Evolutionary conservation across 2,329 filamentous ascomycete species (phyloP).

Genomic region (Ascochyta fabae): DNA sequence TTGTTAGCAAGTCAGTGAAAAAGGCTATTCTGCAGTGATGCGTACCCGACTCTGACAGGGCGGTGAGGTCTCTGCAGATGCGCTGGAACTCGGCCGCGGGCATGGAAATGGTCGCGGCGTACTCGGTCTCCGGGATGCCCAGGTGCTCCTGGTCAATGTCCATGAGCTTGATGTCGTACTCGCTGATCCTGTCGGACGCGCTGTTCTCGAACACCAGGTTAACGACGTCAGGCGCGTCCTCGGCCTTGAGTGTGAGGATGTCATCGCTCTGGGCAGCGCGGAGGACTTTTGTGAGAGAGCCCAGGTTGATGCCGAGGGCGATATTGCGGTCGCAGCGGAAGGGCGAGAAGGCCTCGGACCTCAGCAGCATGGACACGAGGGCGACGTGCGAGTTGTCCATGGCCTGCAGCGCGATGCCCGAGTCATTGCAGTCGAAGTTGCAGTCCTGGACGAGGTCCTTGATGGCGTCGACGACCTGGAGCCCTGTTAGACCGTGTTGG

Average conservation of each 20-base stretch:
- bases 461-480: slow-evolving; percentile 94
- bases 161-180: slow-evolving; percentile 99
- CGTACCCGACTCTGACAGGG: slow-evolving; percentile 94
- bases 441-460: slow-evolving; percentile 99
- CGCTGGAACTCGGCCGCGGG: slow-evolving; percentile 89
- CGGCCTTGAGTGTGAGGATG: slow-evolving; percentile 93
- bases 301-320: slow-evolving; percentile 94
- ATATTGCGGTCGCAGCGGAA: slow-evolving; percentile 99
- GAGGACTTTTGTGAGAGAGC: slow-evolving; percentile 95
- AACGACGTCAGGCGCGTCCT: slow-evolving; percentile 93
- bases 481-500: slow-evolving; percentile 17
- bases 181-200: slow-evolving; percentile 88
- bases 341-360: slow-evolving; percentile 90
- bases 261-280: slow-evolving; percentile 94
- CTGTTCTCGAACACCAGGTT: slow-evolving; percentile 95
- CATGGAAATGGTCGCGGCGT: slow-evolving; percentile 89
- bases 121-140: slow-evolving; percentile 98
- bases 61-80: slow-evolving; percentile 90
- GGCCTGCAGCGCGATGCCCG: slow-evolving; percentile 94
- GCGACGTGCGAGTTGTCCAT: slow-evolving; percentile 99
- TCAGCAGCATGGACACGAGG: slow-evolving; percentile 98
- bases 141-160: slow-evolving; percentile 99
- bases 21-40: slow-evolving; percentile 5
- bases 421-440: slow-evolving; percentile 99
- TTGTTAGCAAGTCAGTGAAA: neutral